Evolutionary conservation across 2,329 filamentous ascomycete species (phyloP), one percentile per base, ranked within the genome.

Genomic region (Coniochaeta sp.): DNA sequence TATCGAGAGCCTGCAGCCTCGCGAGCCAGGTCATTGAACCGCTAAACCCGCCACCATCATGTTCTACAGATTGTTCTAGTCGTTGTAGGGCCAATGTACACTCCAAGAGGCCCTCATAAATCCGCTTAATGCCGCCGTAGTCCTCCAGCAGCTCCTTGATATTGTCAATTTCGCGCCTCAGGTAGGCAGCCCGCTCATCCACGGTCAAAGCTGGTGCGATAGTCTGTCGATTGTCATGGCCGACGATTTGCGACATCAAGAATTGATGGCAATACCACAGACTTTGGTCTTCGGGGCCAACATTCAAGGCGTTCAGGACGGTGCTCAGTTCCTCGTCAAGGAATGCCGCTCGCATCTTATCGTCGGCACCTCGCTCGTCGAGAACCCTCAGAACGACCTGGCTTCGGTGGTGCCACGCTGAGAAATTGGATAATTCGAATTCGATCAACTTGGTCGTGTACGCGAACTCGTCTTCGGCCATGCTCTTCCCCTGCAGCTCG

Each of bases 251-350:
- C 54, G 83, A 79, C 71, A 96, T 83, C 52, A 96, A 73, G 62
- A 86, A 95, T 60, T 94, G 87, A 66, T 97, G 91, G 64, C 99
- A 97, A 68, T 94, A 96, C 94, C n/a, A 99, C 6, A 96, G 76
- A 16, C 91, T 96, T 65, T 97, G 92, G 64, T 97, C 92, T 59
- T 95, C 91, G 0, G 91, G 91, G 52, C 94, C 91, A 31, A 89
- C 89, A 53, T 91, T 94, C 47, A 97, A 75, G 0, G 88, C 91
- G 52, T 85, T 80, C 51, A 86, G 83, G 26, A 96, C 85, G 40
- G 89, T 72, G 24, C 80, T 75, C 49, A 97, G 75, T 70, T 99
- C 94, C 58, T 83, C 72, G 50, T 92, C 84, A 8, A 97, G 73
- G 61, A 96, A 86, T 33, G 73, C 71, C 60, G 75, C 79, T 51